phyloP scores from a whole-genome alignment of 306 rosid species.

The Biancaea sappan region DNA sequence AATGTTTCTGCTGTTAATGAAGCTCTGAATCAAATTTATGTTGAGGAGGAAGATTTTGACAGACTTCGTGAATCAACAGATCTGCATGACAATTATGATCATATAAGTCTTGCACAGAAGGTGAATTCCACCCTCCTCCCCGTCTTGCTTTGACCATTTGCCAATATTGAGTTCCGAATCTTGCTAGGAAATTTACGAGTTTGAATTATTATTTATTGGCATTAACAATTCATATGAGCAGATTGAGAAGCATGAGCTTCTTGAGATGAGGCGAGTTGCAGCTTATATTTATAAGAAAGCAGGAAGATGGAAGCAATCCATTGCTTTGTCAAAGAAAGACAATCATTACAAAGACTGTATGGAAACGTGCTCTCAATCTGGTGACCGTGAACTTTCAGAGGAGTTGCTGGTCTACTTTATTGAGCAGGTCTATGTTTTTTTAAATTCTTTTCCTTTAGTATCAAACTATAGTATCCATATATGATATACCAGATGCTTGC shows the following conservation, averaged over 20 bases:
- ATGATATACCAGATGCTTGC: background rate
- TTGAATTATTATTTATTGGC: slow-evolving; percentile 16
- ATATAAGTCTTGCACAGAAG: slow-evolving; percentile 86
- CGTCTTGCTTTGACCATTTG: slow-evolving; percentile 47
- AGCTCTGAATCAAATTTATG: slow-evolving; percentile 80
- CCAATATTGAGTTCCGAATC: slow-evolving; percentile 46
- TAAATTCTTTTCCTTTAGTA: background rate
- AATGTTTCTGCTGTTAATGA: slow-evolving; percentile 86
- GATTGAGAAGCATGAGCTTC: slow-evolving; percentile 89
- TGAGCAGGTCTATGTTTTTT: slow-evolving; percentile 55
- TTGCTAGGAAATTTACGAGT: background rate
- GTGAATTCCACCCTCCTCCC: slow-evolving; percentile 31
- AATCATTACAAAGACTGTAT: slow-evolving; percentile 86
- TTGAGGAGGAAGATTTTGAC: slow-evolving; percentile 86
- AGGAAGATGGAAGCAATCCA: slow-evolving; percentile 92
- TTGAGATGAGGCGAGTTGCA: slow-evolving; percentile 93
- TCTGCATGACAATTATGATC: slow-evolving; percentile 79
- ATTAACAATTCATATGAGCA: slow-evolving; percentile 31
- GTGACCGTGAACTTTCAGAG: slow-evolving; percentile 83
- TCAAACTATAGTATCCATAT: background rate
- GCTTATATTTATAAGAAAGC: slow-evolving; percentile 86
- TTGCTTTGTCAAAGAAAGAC: slow-evolving; percentile 85
- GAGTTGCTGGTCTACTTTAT: slow-evolving; percentile 79
- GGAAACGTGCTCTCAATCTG: slow-evolving; percentile 90
- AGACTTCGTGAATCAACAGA: slow-evolving; percentile 85